A percentile compares a stretch with the other conserved stretches of the same genome.
phyloP scores from a whole-genome alignment of 495 filamentous ascomycete genomes.

The Aspergillus ellipticus region DNA sequence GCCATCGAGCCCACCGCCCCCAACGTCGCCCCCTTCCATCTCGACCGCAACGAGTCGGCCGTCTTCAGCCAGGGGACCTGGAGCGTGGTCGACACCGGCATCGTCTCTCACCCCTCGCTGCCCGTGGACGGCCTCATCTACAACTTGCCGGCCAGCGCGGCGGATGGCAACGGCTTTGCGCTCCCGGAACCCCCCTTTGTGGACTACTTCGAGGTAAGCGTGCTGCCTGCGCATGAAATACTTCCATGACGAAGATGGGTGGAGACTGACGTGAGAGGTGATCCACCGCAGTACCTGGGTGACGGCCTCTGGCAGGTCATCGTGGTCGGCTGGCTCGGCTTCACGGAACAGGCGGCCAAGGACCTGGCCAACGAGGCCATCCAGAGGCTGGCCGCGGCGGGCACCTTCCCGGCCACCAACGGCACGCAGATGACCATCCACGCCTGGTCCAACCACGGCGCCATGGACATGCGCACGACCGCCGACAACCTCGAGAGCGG shows the following conservation, averaged over 20 bases:
- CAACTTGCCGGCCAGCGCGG: constrained; percentile 23
- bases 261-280: no score
- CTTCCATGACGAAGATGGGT: no score
- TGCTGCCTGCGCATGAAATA: background rate
- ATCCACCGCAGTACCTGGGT: background rate
- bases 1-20: constrained; percentile 30
- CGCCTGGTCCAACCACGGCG: constrained; percentile 34
- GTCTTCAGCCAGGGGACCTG: constrained; percentile 30
- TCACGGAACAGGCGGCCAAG: background rate
- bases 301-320: constrained; percentile 36
- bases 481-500: constrained; percentile 28
- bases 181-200: constrained; percentile 26
- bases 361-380: background rate
- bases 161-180: constrained; percentile 28
- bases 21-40: constrained; percentile 31
- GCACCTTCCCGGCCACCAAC: constrained; percentile 17
- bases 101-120: constrained; percentile 26
- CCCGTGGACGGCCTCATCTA: constrained; percentile 17
- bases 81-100: constrained; percentile 32
- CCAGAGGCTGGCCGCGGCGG: constrained; percentile 20
- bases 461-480: constrained; percentile 32
- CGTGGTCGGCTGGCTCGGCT: constrained; percentile 25
- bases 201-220: background rate
- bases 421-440: constrained; percentile 26
- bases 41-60: constrained; percentile 23